Evolutionary conservation across 2,329 filamentous ascomycete genomes (phyloP), one percentile per base, ranked within the genome.

Genomic region (Aspergillus japonicus): DNA sequence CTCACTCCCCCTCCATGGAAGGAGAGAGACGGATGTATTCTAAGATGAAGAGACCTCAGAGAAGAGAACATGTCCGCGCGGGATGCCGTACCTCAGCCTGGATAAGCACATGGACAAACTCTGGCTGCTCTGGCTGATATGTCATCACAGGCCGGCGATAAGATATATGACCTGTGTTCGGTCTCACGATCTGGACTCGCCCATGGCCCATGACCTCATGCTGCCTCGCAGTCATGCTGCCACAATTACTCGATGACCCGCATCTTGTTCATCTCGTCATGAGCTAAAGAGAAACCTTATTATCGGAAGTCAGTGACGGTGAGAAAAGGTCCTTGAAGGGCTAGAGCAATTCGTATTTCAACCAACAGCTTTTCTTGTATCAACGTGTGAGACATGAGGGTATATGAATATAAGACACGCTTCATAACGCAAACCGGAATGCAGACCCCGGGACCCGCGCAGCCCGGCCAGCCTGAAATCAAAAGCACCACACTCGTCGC

Each of bases 361-460:
- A 7, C 6, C 39, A 42, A 42, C 16, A 42, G 39, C 39, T 16
- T 42, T 26, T 29, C 21, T 53, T 23, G 26, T 26, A 58, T 33
- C 42, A n/a, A 49, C 47, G 16, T 42, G 16, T 42, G 16, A 50
- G 35, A 58, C 55, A 56, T 26, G 44, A 35, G 58, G 62, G 62
- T 59, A 66, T 64, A 62, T 63, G n/a, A 56, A 56, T n/a, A 51
- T 24, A 54, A 42, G 14, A 42, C 39, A n/a, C 39, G 39, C 39
- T 19, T n/a, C 8, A 1, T 6, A 42, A 12, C 39, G 39, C 39
- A 42, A 19, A 6, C 14, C 1, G 5, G 16, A 14, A 35, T n/a
- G 14, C 39, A 42, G 16, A 14, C 39, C 14, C 11, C 33, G 12
- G 6, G 16, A n/a, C 39, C 14, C 14, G 39, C 14, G 19, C 14